Base-by-base conservation (phyloP, 2,329 filamentous ascomycete genomes). In the Aureobasidium subglaciale region DNA sequence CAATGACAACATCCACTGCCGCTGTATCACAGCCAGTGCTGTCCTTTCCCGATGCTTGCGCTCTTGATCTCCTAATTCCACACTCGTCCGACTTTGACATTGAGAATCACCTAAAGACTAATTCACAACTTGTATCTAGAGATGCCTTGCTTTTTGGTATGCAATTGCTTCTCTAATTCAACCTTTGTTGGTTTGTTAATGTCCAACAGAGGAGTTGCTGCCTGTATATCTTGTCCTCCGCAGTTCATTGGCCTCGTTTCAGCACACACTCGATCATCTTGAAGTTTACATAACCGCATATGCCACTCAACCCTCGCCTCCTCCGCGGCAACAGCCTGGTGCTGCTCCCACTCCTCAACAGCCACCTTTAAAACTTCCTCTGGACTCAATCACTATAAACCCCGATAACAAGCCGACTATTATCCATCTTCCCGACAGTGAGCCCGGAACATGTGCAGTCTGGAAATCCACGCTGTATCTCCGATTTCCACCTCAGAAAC, bases 81-180 rank as follows among this genome's bases (percentile, higher is more conserved):
- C 62, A 64, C 8, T 62, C 64, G 34, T 66, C 69, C n/a, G 58
- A 63, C 10, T 56, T 71, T 56, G 63, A 73, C 58, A 58, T 73
- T 29, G 64, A 70, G 55, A 56, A 54, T 71, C 63, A 59, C 68
- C 73, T 60, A 73, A 72, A 62, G 71, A 75, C 59, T 75, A 29
- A 52, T 86, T 38, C 77, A 6, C 38, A 34, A 18, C n/a, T 48
- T n/a, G 34, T 45, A n/a, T 40, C 48, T 38, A 50, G 87, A 61
- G 78, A 85, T 35, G 77, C 78, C 55, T 73, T 91, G 35, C 86
- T 88, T 66, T 89, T 90, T 65, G 87, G 87, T 90, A 75, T 62
- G 80, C 13, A 22, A 13, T n/a, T 69, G 43, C 58, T 49, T 58
- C 56, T 62, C 63, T 18, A 15, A 9, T 20, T 34, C 10, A 4